phyloP scores from a whole-genome alignment of 371 early-diverging fungal genomes.

The Mucor sp. region DNA sequence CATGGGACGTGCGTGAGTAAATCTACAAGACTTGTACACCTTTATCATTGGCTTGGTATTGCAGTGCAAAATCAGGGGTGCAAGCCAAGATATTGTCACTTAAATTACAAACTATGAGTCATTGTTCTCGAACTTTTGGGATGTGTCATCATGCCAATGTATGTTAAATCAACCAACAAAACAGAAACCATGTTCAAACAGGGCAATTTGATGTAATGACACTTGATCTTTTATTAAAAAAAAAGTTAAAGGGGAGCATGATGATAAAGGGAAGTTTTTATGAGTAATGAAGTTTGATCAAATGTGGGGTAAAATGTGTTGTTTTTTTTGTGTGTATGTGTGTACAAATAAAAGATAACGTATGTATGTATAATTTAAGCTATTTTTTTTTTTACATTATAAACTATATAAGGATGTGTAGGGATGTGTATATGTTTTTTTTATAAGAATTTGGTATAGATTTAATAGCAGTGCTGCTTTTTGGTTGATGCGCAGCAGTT shows the following conservation, averaged over 20 bases:
- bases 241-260: no score
- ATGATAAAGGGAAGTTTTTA: no score
- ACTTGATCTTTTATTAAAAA: no score
- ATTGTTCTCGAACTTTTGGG: neutral
- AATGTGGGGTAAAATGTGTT: no score
- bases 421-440: neutral
- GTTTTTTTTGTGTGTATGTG: no score
- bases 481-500: neutral
- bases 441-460: neutral
- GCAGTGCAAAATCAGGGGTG: neutral
- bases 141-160: neutral
- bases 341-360: no score
- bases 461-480: neutral
- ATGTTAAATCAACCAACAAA: neutral
- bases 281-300: no score
- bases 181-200: neutral
- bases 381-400: no score
- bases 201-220: neutral
- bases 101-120: conserved; percentile 10
- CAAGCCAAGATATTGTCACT: neutral
- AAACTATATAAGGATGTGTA: no score
- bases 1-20: conserved; percentile 1
- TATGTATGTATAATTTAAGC: no score
- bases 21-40: neutral
- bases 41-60: neutral